phyloP scores from a whole-genome alignment of 75 land plant species.

The Pinus albicaulis region DNA sequence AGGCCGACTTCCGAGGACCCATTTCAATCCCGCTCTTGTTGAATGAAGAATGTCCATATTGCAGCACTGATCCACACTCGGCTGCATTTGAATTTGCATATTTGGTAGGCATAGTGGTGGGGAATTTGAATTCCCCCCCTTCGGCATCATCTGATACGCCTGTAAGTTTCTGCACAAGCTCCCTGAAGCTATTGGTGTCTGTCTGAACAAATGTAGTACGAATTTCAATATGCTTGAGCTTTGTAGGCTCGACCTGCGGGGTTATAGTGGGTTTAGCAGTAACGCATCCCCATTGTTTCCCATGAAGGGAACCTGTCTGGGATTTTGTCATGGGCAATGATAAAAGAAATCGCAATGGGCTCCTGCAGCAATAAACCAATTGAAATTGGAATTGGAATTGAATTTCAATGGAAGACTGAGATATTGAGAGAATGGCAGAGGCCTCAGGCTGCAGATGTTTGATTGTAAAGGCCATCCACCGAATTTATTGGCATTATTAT shows the following conservation, averaged over 20 bases:
- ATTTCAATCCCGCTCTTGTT: background rate
- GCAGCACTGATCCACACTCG: background rate
- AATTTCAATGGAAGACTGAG: too few species aligned
- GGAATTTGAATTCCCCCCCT: constrained; percentile 15
- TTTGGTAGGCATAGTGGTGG: constrained; percentile 17
- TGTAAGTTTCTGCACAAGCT: constrained; percentile 38
- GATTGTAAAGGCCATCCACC: too few species aligned
- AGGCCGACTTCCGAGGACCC: background rate
- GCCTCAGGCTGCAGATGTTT: too few species aligned
- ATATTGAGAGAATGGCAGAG: too few species aligned
- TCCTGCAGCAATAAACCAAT: too few species aligned
- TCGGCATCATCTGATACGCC: constrained; percentile 22
- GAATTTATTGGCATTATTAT: too few species aligned
- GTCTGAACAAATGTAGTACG: constrained; percentile 33
- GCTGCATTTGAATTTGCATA: background rate
- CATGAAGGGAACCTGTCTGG: background rate
- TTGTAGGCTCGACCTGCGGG: too few species aligned
- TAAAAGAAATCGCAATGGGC: too few species aligned
- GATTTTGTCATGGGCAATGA: background rate
- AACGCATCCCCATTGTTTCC: background rate
- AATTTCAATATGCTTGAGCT: constrained; percentile 1
- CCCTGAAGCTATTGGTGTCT: constrained; percentile 24
- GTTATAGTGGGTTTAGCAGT: too few species aligned
- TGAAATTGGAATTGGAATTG: too few species aligned
- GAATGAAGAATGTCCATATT: background rate